These are phyloP conservation scores for Nicotiana tomentosiformis DNA, from an alignment of 257 asterid genomes.

Conservation along the genomic window DNA sequence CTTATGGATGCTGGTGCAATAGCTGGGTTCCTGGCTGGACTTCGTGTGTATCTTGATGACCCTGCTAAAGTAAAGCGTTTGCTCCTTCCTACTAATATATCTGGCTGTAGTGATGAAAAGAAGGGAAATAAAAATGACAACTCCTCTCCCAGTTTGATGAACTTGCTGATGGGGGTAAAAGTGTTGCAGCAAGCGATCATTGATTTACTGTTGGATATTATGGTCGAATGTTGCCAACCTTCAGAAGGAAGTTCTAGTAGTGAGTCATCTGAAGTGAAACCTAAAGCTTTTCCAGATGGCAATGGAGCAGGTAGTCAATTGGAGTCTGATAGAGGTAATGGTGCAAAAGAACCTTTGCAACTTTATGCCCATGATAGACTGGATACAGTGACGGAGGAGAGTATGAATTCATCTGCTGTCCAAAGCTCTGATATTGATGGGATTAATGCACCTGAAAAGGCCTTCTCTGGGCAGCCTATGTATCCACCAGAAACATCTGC, in stretches of 20 bases:
- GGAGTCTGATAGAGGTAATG: slow-evolving; percentile 60
- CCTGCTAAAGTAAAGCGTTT: slow-evolving; percentile 92
- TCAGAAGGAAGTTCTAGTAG: slow-evolving; percentile 59
- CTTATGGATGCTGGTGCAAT: slow-evolving; percentile 98
- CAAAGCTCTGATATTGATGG: slow-evolving; percentile 66
- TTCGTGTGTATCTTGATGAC: slow-evolving; percentile 95
- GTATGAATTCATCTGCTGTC: slow-evolving; percentile 52
- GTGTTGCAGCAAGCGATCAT: slow-evolving; percentile 96
- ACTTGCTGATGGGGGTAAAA: slow-evolving; percentile 97
- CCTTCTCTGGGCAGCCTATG: slow-evolving; percentile 45
- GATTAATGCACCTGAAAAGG: slow-evolving; percentile 21
- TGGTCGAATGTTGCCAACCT: slow-evolving; percentile 99
- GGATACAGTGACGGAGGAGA: slow-evolving; percentile 48
- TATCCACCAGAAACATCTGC: slow-evolving; percentile 86
- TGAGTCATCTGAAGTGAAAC: slow-evolving; percentile 52
- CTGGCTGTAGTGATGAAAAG: slow-evolving; percentile 63
- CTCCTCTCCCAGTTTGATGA: slow-evolving; percentile 94
- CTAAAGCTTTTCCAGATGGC: slow-evolving; percentile 58
- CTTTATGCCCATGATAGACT: slow-evolving; percentile 52
- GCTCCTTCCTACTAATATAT: slow-evolving; percentile 90
- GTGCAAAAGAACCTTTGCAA: slow-evolving; percentile 42
- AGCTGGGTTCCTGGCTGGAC: slow-evolving; percentile 96
- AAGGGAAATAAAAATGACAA: slow-evolving; percentile 57
- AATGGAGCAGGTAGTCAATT: slow-evolving; percentile 53
- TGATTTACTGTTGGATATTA: slow-evolving; percentile 87